Evolutionary conservation across 805 yeast species (phyloP).

Genomic region (Ogataea pignaliae): DNA sequence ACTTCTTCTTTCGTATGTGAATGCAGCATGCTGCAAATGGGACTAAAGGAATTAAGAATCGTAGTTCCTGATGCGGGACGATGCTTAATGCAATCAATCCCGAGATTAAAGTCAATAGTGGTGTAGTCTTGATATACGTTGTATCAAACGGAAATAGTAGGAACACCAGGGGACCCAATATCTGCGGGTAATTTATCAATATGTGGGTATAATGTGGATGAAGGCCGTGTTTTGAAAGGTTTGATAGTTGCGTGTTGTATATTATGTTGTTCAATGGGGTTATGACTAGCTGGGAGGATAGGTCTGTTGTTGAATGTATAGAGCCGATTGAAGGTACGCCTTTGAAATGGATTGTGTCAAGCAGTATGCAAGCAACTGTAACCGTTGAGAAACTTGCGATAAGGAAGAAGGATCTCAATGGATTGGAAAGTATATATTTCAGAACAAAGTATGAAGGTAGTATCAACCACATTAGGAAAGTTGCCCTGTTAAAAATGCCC

Average conservation of each 20-base stretch:
- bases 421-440: slow-evolving; percentile 33
- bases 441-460: slow-evolving; percentile 53
- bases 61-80: slow-evolving; percentile 89
- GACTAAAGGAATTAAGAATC: slow-evolving; percentile 75
- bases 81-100: slow-evolving; percentile 60
- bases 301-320: neutral
- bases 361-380: slow-evolving; percentile 34
- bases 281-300: slow-evolving; percentile 36
- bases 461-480: slow-evolving; percentile 71
- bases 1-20: slow-evolving; percentile 9
- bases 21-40: slow-evolving; percentile 66
- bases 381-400: slow-evolving; percentile 35
- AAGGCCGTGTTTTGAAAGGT: slow-evolving; percentile 74
- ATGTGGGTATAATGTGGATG: slow-evolving; percentile 78
- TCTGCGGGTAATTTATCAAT: slow-evolving; percentile 68
- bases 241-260: slow-evolving; percentile 58
- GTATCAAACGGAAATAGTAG: slow-evolving; percentile 39
- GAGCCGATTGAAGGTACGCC: slow-evolving; percentile 2
- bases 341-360: slow-evolving; percentile 48
- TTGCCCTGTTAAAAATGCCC: slow-evolving; percentile 81
- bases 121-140: slow-evolving; percentile 43
- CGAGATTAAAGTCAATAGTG: slow-evolving; percentile 57
- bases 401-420: slow-evolving; percentile 32
- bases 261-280: slow-evolving; percentile 74
- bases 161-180: slow-evolving; percentile 70